Conservation (phyloP, 1,139 yeast genomes). For the Suhomyces panamericanus region DNA sequence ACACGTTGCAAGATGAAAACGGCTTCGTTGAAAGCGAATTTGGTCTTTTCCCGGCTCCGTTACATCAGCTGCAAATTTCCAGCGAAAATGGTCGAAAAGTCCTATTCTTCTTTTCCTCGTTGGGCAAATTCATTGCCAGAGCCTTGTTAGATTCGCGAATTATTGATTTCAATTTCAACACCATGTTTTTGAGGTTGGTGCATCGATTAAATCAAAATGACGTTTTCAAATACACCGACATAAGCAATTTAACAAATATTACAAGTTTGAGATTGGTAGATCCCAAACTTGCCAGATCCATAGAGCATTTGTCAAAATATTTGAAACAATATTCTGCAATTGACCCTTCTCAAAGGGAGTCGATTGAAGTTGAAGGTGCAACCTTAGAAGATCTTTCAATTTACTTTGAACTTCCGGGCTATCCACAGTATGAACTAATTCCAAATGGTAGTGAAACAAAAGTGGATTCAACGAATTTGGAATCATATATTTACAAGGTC, state of each 20-base stretch:
- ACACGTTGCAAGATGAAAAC: constrained; percentile 25
- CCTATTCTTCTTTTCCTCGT: constrained; percentile 56
- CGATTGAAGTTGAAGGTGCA: constrained; percentile 40
- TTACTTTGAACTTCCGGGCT: constrained; percentile 78
- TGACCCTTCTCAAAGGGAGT: constrained; percentile 21
- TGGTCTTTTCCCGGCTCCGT: constrained; percentile 78
- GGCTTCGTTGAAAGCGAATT: constrained; percentile 43
- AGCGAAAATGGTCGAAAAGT: constrained; percentile 45
- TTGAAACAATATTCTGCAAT: constrained; percentile 28
- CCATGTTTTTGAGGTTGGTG: constrained; percentile 60
- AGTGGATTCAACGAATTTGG: constrained; percentile 58
- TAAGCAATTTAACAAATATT: constrained; percentile 35
- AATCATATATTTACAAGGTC: constrained; percentile 56
- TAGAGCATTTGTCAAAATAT: constrained; percentile 52
- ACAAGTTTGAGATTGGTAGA: constrained; percentile 57
- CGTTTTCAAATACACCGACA: constrained; percentile 19
- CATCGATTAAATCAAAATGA: constrained; percentile 28
- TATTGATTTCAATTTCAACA: constrained; percentile 77
- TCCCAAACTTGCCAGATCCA: constrained; percentile 58
- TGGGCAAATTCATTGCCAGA: constrained; percentile 86
- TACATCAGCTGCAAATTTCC: constrained; percentile 31
- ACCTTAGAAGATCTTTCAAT: constrained; percentile 56
- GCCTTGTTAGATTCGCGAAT: constrained; percentile 84
- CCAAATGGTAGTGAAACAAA: constrained; percentile 52
- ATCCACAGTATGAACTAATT: constrained; percentile 57